Percentiles rank a stretch among this genome's conserved stretches.
Evolutionary conservation across 2,329 filamentous ascomycete species (phyloP).

Genomic region (Penicillium sp.): DNA sequence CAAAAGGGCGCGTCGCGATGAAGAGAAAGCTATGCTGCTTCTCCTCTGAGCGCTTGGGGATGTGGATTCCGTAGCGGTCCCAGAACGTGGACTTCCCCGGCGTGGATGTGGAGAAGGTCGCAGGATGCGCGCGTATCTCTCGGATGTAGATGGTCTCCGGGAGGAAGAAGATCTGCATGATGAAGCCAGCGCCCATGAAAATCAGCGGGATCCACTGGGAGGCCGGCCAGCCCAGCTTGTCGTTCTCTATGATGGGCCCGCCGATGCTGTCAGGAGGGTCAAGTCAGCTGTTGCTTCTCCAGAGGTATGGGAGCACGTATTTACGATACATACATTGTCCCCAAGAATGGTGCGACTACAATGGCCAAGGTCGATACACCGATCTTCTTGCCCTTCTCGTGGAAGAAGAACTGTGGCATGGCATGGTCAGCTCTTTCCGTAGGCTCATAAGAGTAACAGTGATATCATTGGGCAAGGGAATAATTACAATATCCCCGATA

Average conservation of each 20-base stretch:
- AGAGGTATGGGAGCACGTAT: neutral
- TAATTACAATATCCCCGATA: slow-evolving; percentile 6
- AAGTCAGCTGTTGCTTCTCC: slow-evolving; percentile 1
- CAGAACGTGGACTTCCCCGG: slow-evolving; percentile 1
- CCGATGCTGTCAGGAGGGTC: slow-evolving; percentile 1
- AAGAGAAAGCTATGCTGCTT: slow-evolving; percentile 8
- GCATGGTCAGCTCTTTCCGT: neutral
- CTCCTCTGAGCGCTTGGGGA: slow-evolving; percentile 6
- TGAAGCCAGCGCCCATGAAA: slow-evolving; percentile 5
- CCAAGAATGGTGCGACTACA: slow-evolving; percentile 5
- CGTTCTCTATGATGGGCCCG: slow-evolving; percentile 5
- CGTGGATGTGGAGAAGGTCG: neutral
- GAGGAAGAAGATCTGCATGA: slow-evolving; percentile 9
- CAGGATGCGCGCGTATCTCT: slow-evolving; percentile 1
- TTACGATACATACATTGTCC: slow-evolving; percentile 5
- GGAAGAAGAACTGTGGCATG: slow-evolving; percentile 4
- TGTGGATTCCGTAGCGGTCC: slow-evolving; percentile 6
- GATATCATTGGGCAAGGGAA: no score
- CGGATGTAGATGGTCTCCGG: slow-evolving; percentile 8
- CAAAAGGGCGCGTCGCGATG: slow-evolving; percentile 7
- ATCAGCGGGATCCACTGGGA: slow-evolving; percentile 9
- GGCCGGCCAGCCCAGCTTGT: slow-evolving; percentile 5
- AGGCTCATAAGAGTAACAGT: no score
- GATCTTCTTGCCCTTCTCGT: slow-evolving; percentile 9
- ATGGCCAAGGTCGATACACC: slow-evolving; percentile 8